phyloP scores from a whole-genome alignment of 2,329 filamentous ascomycete species.

The Stenocarpella maydis region DNA sequence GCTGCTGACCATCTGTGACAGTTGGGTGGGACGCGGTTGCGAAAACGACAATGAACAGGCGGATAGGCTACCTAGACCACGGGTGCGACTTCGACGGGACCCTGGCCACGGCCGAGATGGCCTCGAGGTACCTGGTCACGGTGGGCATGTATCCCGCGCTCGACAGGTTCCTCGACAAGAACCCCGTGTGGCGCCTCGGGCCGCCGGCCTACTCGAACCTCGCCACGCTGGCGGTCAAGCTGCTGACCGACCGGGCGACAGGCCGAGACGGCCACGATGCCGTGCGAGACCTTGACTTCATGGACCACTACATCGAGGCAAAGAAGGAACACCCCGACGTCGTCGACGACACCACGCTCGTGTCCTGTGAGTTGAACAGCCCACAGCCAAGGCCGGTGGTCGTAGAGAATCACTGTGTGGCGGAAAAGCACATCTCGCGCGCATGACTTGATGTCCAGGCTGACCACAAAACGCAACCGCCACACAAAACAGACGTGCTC shows the following conservation, averaged over 20 bases:
- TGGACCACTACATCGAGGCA: conserved; percentile 48
- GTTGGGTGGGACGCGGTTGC: conserved; percentile 25
- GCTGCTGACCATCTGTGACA: neutral
- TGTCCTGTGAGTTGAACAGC: conserved; percentile 28
- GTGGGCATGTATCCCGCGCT: conserved; percentile 41
- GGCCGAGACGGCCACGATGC: conserved; percentile 41
- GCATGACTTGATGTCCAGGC: no score
- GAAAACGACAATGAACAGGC: conserved; percentile 36
- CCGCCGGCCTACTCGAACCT: conserved; percentile 41
- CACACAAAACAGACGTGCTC: conserved; percentile 35
- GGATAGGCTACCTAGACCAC: conserved; percentile 46
- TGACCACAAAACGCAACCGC: no score
- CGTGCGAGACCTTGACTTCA: conserved; percentile 43
- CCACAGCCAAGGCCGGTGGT: no score
- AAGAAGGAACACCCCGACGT: conserved; percentile 44
- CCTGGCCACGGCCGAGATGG: conserved; percentile 42
- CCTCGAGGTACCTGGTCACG: conserved; percentile 12
- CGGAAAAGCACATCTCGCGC: no score
- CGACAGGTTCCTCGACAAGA: conserved; percentile 44
- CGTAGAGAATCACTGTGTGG: no score
- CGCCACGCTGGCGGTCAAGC: conserved; percentile 39
- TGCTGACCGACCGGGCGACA: conserved; percentile 38
- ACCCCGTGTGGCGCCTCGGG: conserved; percentile 41
- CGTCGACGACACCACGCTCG: conserved; percentile 41
- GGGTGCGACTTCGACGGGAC: conserved; percentile 48